Base-by-base conservation (phyloP, 352 stramenopile species). In the Phytopythium litorale region DNA sequence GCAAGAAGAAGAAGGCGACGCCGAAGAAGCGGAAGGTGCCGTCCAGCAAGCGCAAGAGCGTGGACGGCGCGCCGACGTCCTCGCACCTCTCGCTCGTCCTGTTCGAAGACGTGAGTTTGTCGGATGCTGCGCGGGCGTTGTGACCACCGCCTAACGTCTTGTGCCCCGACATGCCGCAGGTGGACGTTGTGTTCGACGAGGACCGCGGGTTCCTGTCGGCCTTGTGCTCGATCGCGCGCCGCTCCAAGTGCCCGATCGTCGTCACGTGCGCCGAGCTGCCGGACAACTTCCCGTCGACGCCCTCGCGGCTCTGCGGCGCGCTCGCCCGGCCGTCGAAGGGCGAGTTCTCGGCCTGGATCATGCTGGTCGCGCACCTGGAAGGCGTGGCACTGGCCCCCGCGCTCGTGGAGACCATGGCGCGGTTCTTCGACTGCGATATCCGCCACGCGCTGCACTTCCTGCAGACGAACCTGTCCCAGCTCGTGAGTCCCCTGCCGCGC, bases 211-310 rank as follows among this genome's bases (percentile, higher is more conserved):
- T 94, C 52, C 63, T 92, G 16, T 73, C 69, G 25, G 79, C 83
- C 4, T 51, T 94, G 1, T 83, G 77, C 48, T 78, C 81, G n/a
- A 92, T 94, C 60, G 85, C 85, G 8, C 89, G 91, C 61, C 75
- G 82, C 54, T 84, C 85, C 5, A 91, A 92, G 61, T 94, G 85
- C 28, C 85, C 85, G 1, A 92, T 94, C 43, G 76, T 92, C 8
- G 72, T 87, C 28, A 94, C 85, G 0, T 94, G 85, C 46, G 53
- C 65, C 3, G 67, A 88, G 7, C 62, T 91, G 0, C 85, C 85
- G 0, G 80, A 86, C 56, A 66, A 56, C 18, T 92, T 94, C 35
- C 83, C 85, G 0, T 51, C 76, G 9, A 72, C 71, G 16, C 78
- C 82, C 33, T 73, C 73, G 52, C 65, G 73, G 0, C 63, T 94